Evolutionary conservation across 345 rosid species (phyloP), one percentile per base, ranked within the genome.

Genomic region (Anacardium occidentale): DNA sequence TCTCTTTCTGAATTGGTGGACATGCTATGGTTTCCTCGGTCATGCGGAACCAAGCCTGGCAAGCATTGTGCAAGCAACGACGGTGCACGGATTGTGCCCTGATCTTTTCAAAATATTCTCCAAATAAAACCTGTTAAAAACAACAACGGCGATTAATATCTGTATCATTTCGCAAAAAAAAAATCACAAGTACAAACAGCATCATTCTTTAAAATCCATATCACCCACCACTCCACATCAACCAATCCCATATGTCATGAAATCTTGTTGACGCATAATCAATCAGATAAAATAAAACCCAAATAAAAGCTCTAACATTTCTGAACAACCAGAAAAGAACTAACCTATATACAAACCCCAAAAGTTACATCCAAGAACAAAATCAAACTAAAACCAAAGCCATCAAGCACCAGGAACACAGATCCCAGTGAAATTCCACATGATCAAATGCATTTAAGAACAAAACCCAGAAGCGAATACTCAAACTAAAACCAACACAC

Each of bases 61-160:
- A 85, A 82, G 82, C 99, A 95, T 79, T 92, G 98, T 44, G 96
- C 88, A 65, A 95, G 84, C 83, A 95, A 77, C 0, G 99, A 89
- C 14, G 99, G 96, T 25, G 99, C 88, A 68, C 98, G 99, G 97
- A 95, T 92, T 53, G 58, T 80, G 9, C 34, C 66, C 65, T 57
- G 25, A 63, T 56, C 48, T 62, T 68, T 12, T 54, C 10, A 72
- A 72, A 44, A 8, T 56, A 68, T 66, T 37, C 62, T 62, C 60
- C 14, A 58, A 24, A 54, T 72, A 77, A 56, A 65, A 44, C 67
- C 82, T 83, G 77, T 63, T 70, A 71, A 54, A 10, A 71, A 32
- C 22, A 70, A 66, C 45, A 65, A 45, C 45, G 70, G 61, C 14
- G 65, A 68, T 68, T 29, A 72, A 72, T 59, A 79, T 26, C 9